These are phyloP conservation scores for Fusarium hainanense DNA, from an alignment of 2,329 filamentous ascomycete species.

Conservation along the genomic window DNA sequence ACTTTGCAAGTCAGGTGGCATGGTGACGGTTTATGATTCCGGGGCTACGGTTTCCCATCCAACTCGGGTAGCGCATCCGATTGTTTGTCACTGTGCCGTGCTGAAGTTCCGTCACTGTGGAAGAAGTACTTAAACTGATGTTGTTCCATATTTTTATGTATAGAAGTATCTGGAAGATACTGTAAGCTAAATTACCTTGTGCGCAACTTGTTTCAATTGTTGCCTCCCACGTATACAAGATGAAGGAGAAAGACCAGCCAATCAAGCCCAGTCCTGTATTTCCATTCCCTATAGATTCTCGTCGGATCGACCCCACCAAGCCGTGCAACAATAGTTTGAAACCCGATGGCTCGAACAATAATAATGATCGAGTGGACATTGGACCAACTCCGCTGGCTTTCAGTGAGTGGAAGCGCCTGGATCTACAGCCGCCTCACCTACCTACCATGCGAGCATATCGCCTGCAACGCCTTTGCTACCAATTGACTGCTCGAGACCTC, in stretches of 20 bases:
- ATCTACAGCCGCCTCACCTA: not conserved
- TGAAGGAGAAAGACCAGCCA: not conserved
- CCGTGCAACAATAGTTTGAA: not conserved
- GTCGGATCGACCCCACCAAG: not conserved
- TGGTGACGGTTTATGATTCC: too few relatives aligned
- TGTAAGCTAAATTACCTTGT: too few relatives aligned
- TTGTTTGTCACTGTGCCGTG: too few relatives aligned
- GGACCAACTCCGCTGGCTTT: constrained; percentile 2
- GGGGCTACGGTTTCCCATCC: too few relatives aligned
- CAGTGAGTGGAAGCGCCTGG: not conserved
- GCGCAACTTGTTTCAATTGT: too few relatives aligned
- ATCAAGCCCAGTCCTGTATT: not conserved
- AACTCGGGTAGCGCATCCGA: too few relatives aligned
- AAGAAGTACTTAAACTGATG: too few relatives aligned
- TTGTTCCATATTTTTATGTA: too few relatives aligned
- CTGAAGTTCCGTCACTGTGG: too few relatives aligned
- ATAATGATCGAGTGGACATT: not conserved
- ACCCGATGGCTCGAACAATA: not conserved
- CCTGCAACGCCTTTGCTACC: not conserved
- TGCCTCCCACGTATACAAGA: not conserved
- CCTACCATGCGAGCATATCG: not conserved
- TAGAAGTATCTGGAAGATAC: too few relatives aligned
- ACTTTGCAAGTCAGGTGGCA: too few relatives aligned
- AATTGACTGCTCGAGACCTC: not conserved
- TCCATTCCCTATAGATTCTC: not conserved